These are phyloP conservation scores for Talaromyces rugulosus DNA, from an alignment of 2,329 filamentous ascomycete species.

Conservation along the genomic window DNA sequence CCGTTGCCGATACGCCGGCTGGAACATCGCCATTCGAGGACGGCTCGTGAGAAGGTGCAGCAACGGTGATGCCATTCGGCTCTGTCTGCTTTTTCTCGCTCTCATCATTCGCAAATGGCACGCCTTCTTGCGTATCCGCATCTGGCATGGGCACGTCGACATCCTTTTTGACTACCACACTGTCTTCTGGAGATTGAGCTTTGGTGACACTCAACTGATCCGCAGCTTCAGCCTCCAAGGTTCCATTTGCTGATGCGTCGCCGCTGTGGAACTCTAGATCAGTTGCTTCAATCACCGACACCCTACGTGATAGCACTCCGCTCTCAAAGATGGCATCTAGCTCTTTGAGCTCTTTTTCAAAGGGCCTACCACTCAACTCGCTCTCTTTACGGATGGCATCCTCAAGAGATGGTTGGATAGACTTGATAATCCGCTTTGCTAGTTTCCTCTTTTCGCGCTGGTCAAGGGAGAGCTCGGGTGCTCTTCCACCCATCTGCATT, in stretches of 20 bases:
- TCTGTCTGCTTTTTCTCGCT: conserved; percentile 7
- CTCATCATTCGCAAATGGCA: conserved; percentile 9
- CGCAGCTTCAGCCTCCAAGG: conserved; percentile 18
- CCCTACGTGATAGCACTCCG: conserved; percentile 54
- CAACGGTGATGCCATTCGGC: conserved; percentile 5
- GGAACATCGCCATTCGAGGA: conserved; percentile 11
- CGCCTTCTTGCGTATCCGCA: conserved; percentile 8
- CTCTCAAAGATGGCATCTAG: conserved; percentile 69
- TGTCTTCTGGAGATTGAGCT: conserved; percentile 21
- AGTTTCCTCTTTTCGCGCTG: conserved; percentile 76
- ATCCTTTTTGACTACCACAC: conserved; percentile 14
- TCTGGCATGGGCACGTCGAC: conserved; percentile 15
- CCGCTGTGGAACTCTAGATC: conserved; percentile 40
- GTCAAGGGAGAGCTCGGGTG: conserved; percentile 51
- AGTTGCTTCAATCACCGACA: conserved; percentile 41
- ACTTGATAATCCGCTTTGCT: conserved; percentile 85
- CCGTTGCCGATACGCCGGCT: conserved; percentile 32
- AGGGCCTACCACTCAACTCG: conserved; percentile 68
- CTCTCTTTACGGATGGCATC: conserved; percentile 73
- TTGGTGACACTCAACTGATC: conserved; percentile 7
- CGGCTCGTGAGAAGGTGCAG: conserved; percentile 12
- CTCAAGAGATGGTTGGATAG: conserved; percentile 73
- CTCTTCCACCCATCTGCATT: conserved; percentile 48
- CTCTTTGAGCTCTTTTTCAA: conserved; percentile 67
- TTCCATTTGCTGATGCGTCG: conserved; percentile 40